Conservation (phyloP, 495 filamentous ascomycete genomes). For the Penicillium robsamsonii region DNA sequence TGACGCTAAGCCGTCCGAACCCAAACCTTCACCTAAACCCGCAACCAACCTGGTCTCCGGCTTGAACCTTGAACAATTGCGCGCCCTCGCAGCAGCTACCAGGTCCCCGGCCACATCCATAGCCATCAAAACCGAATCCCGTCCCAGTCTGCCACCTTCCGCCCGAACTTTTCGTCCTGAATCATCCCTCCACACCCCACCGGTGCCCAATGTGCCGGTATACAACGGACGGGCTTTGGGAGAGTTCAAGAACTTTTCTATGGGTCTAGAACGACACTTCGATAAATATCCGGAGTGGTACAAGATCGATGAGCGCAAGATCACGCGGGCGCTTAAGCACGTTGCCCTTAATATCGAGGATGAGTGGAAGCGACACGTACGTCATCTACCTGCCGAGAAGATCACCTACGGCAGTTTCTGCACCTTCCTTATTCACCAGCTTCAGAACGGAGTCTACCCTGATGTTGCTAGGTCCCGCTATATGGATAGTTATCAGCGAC, state of each 20-base stretch:
- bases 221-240: conserved; percentile 10
- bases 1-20: background rate
- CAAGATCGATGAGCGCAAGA: conserved; percentile 1
- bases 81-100: conserved; percentile 10
- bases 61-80: conserved; percentile 4
- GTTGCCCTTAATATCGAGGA: conserved; percentile 8
- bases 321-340: conserved; percentile 8
- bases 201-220: conserved; percentile 9
- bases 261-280: conserved; percentile 10
- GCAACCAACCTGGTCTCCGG: background rate
- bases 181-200: background rate
- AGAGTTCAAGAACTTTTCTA: conserved; percentile 8
- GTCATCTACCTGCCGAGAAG: background rate
- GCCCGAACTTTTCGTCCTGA: background rate
- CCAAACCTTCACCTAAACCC: background rate
- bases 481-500: conserved; percentile 7
- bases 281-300: conserved; percentile 9
- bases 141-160: background rate
- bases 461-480: conserved; percentile 2
- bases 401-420: conserved; percentile 6
- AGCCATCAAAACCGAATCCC: background rate
- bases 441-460: background rate
- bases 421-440: conserved; percentile 9
- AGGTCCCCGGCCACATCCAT: background rate
- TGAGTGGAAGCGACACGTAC: conserved; percentile 6